Conservation (phyloP, 176 grass and related monocot genomes). For the Aegilops umbellulata region DNA sequence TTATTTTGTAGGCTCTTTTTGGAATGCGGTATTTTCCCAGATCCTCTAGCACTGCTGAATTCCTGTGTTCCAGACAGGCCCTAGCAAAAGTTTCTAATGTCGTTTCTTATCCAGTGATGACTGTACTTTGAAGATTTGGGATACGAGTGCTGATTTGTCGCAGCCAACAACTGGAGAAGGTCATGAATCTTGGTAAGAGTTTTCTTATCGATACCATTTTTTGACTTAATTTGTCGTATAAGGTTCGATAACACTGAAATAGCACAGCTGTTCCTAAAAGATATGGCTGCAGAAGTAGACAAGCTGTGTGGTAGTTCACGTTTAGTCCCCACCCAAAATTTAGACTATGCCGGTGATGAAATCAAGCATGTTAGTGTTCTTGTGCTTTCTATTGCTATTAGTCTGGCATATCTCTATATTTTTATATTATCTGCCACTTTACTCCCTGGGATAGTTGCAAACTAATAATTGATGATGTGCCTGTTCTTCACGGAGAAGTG, state of each 20-base stretch:
- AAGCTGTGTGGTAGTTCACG: not conserved
- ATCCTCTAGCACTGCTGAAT: slow-evolving; percentile 5
- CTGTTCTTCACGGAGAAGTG: slow-evolving; percentile 8
- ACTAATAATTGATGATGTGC: not conserved
- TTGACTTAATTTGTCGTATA: not conserved
- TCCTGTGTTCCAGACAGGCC: not conserved
- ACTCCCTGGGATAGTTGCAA: not conserved
- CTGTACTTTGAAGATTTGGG: slow-evolving; percentile 89
- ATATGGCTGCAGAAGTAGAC: not conserved
- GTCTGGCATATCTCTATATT: not conserved
- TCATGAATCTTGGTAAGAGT: slow-evolving; percentile 69
- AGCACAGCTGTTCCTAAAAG: not conserved
- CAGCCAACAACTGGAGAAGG: slow-evolving; percentile 42
- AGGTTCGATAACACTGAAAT: not conserved
- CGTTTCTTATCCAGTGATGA: slow-evolving; percentile 73
- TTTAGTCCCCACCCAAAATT: not conserved
- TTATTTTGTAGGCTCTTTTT: not conserved
- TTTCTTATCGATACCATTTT: slow-evolving; percentile 6
- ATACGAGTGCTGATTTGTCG: slow-evolving; percentile 56
- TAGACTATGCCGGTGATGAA: not conserved
- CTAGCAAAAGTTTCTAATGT: slow-evolving; percentile 13
- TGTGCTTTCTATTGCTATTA: not conserved
- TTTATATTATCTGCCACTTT: not conserved
- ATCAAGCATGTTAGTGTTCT: not conserved
- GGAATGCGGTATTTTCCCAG: not conserved